Evolutionary conservation across 2,329 filamentous ascomycete genomes (phyloP).

Genomic region (Aspergillus melleus): DNA sequence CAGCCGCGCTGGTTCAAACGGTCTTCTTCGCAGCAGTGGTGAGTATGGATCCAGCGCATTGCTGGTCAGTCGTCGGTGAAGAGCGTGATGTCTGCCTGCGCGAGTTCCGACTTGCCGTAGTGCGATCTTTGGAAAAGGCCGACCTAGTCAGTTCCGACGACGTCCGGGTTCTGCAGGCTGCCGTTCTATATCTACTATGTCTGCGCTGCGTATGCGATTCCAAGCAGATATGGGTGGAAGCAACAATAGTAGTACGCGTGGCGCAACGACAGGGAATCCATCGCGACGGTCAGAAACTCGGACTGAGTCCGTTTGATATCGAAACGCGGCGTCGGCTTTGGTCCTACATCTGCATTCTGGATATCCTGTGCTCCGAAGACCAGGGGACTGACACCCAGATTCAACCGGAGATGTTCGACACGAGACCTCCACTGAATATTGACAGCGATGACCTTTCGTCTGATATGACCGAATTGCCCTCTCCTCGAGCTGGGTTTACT

Average conservation of each 20-base stretch:
- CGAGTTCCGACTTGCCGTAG: not conserved
- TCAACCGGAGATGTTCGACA: not conserved
- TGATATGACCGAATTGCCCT: not conserved
- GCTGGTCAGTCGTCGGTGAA: not conserved
- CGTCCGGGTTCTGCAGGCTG: not conserved
- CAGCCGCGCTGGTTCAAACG: too few relatives aligned
- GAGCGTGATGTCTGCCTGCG: not conserved
- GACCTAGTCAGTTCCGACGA: not conserved
- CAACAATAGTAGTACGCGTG: conserved; percentile 7
- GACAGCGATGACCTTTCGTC: not conserved
- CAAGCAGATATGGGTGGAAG: conserved; percentile 4
- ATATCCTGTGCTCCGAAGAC: not conserved
- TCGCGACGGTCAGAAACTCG: conserved; percentile 8
- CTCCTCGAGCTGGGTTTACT: not conserved
- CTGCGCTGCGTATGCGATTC: not conserved
- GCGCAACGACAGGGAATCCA: conserved; percentile 12
- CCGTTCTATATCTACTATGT: not conserved
- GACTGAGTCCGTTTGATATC: conserved; percentile 1
- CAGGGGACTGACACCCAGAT: not conserved
- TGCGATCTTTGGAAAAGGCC: not conserved
- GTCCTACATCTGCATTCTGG: not conserved
- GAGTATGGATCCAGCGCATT: not conserved
- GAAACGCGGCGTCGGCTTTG: not conserved
- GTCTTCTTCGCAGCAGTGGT: not conserved
- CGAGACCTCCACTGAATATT: not conserved